phyloP scores from a whole-genome alignment of 345 rosid species.

The Syzygium jambos region DNA sequence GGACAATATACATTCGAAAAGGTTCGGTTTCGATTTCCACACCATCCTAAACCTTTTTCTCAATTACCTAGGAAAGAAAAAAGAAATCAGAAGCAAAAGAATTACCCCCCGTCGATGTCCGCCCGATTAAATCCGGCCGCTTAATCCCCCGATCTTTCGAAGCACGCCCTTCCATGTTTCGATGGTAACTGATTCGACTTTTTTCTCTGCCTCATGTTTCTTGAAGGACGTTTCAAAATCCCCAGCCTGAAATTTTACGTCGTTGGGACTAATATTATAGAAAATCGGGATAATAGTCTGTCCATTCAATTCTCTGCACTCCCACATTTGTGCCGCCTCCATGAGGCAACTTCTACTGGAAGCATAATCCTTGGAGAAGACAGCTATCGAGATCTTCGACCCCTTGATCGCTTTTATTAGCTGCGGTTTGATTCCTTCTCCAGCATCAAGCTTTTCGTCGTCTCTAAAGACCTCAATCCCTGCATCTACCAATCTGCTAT shows the following conservation, averaged over 20 bases:
- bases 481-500: fast-evolving
- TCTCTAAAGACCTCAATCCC: background rate
- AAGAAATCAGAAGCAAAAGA: background rate
- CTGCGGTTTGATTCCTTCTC: fast-evolving
- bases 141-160: background rate
- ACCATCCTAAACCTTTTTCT: fast-evolving
- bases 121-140: too few relatives aligned
- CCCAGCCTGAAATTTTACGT: background rate
- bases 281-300: background rate
- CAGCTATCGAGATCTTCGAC: background rate
- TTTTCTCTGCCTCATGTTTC: too few relatives aligned
- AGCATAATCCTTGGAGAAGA: background rate
- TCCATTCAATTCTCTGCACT: fast-evolving
- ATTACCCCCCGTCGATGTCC: background rate
- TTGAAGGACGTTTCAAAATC: background rate
- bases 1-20: background rate
- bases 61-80: fast-evolving
- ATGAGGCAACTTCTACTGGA: background rate
- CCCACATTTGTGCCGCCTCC: background rate
- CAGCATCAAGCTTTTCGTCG: fast-evolving
- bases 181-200: too few relatives aligned
- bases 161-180: background rate
- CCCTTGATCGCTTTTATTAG: background rate
- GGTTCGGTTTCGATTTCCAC: background rate
- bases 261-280: background rate